A percentile compares a stretch with the other conserved stretches of the same genome.
These are phyloP conservation scores for Pistacia vera DNA, from an alignment of 345 rosid species.

Conservation along the genomic window DNA sequence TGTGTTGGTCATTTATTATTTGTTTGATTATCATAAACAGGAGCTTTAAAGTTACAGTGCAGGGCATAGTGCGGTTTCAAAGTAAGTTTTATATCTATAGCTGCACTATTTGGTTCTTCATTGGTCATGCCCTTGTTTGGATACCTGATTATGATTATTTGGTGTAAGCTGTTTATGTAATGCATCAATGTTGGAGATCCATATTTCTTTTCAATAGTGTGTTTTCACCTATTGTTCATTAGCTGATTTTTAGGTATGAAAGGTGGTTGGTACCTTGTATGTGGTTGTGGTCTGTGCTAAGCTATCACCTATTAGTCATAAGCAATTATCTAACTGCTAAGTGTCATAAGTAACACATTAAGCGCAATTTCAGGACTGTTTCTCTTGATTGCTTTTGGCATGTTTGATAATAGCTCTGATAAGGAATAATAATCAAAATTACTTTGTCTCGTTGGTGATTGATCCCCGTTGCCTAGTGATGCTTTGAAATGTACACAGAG, in stretches of 20 bases:
- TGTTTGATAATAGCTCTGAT: not conserved
- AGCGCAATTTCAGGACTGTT: not conserved
- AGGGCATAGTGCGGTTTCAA: slow-evolving; percentile 46
- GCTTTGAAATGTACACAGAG: not conserved
- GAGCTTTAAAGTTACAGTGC: slow-evolving; percentile 58
- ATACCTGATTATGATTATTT: slow-evolving; percentile 8
- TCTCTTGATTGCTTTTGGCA: not conserved
- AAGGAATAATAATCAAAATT: not conserved
- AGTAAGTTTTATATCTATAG: slow-evolving; percentile 64
- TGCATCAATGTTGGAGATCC: not conserved
- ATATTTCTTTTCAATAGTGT: not conserved
- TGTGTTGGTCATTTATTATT: slow-evolving; percentile 12
- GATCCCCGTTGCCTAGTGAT: too few relatives aligned
- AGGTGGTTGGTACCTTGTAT: not conserved
- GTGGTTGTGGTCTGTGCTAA: not conserved
- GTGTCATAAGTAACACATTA: not conserved
- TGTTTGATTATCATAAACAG: slow-evolving; percentile 44
- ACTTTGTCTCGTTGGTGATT: too few relatives aligned
- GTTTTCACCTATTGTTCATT: slow-evolving; percentile 1
- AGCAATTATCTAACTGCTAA: not conserved
- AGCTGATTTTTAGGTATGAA: not conserved
- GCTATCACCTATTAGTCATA: not conserved
- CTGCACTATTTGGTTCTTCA: not conserved
- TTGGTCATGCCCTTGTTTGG: not conserved
- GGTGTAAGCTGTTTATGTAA: slow-evolving; percentile 34